Percentiles rank a stretch among this genome's conserved stretches.
Evolutionary conservation across 768 basidiomycete genomes (phyloP).

Genomic region (Suillus alpinus): DNA sequence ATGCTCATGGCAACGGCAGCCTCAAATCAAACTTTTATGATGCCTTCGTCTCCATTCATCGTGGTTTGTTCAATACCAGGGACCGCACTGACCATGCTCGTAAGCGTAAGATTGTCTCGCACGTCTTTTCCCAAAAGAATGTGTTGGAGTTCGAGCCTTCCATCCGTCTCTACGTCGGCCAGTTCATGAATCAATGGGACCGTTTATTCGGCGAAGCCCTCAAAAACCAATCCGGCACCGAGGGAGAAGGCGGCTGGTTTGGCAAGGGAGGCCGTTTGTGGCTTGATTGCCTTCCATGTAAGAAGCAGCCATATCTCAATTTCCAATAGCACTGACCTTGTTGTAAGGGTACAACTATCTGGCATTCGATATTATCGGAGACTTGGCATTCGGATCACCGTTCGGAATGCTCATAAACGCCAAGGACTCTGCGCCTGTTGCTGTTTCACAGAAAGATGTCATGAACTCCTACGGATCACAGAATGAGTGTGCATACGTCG

Average conservation of each 20-base stretch:
- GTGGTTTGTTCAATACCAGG: slow-evolving; percentile 78
- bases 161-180: slow-evolving; percentile 55
- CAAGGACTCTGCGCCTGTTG: slow-evolving; percentile 70
- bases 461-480: slow-evolving; percentile 56
- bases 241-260: slow-evolving; percentile 64
- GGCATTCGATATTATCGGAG: slow-evolving; percentile 79
- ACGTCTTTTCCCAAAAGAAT: slow-evolving; percentile 81
- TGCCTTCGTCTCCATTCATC: slow-evolving; percentile 71
- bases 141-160: slow-evolving; percentile 87
- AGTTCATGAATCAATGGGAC: slow-evolving; percentile 75
- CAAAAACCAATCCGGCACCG: slow-evolving; percentile 54
- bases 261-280: slow-evolving; percentile 63
- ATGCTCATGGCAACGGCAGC: slow-evolving; percentile 83
- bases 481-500: slow-evolving; percentile 41
- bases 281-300: slow-evolving; percentile 74
- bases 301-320: background rate
- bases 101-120: slow-evolving; percentile 88
- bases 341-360: slow-evolving; percentile 55
- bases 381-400: slow-evolving; percentile 82
- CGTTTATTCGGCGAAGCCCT: slow-evolving; percentile 52
- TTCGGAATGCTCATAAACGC: slow-evolving; percentile 85
- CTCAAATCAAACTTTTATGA: slow-evolving; percentile 79
- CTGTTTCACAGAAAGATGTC: slow-evolving; percentile 50
- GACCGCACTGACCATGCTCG: slow-evolving; percentile 77
- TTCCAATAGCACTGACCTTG: slow-evolving; percentile 8